Percentiles rank a stretch among this genome's conserved stretches.
Evolutionary conservation across 169 alveolate species (phyloP).

Genomic region (Plasmodium knowlesi): DNA sequence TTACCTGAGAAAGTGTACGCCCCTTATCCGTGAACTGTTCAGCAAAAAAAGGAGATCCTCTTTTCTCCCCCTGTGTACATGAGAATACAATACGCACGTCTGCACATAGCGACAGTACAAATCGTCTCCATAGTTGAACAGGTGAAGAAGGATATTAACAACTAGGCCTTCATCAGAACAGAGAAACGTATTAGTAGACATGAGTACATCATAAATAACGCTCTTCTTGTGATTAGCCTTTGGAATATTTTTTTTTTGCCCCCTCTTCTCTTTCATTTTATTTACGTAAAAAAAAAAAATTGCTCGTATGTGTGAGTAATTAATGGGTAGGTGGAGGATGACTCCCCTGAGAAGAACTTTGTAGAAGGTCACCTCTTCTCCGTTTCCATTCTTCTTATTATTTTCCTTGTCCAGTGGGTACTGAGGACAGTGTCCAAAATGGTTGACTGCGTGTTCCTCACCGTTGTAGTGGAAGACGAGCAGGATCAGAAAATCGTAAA

Average conservation of each 20-base stretch:
- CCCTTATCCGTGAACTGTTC: neutral
- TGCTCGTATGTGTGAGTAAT: conserved; percentile 14
- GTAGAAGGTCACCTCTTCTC: neutral
- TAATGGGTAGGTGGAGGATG: neutral
- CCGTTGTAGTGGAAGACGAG: conserved; percentile 33
- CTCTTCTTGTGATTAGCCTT: conserved; percentile 9
- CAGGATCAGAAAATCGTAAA: neutral
- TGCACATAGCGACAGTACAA: neutral
- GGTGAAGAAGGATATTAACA: conserved; percentile 18
- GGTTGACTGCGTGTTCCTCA: neutral
- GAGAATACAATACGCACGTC: neutral
- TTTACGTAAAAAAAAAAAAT: conserved; percentile 2
- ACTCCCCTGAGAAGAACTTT: neutral
- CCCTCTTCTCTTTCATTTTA: neutral
- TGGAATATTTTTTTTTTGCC: neutral
- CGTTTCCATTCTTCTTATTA: neutral
- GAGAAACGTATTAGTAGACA: conserved; percentile 31
- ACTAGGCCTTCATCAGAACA: neutral
- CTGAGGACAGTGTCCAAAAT: neutral
- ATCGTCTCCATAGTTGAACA: conserved; percentile 50
- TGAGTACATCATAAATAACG: conserved; percentile 21
- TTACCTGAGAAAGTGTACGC: conserved; percentile 36
- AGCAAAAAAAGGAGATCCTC: conserved; percentile 22
- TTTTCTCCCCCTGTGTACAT: neutral
- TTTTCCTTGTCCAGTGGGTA: neutral